phyloP scores from a whole-genome alignment of 129 eudicot species.

The Flaveria brownii region DNA sequence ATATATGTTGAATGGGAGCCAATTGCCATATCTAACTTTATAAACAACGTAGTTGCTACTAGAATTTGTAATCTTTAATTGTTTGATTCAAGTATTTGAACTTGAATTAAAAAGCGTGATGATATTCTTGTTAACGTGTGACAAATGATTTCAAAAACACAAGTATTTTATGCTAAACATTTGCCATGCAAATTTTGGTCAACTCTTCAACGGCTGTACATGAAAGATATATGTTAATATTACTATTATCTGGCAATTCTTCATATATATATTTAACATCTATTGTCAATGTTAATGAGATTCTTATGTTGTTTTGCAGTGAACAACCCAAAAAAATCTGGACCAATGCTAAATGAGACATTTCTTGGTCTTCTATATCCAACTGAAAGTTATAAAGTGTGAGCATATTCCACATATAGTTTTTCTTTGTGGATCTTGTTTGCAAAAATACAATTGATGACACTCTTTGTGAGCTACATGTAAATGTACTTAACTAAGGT shows the following conservation, averaged over 20 bases:
- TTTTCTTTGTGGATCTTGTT: neutral
- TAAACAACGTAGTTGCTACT: neutral
- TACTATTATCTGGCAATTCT: neutral
- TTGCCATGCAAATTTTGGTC: neutral
- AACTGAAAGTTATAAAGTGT: conserved; percentile 96
- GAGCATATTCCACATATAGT: conserved; percentile 35
- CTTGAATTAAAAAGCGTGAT: neutral
- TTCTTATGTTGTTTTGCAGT: conserved; percentile 50
- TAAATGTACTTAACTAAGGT: conserved; percentile 19
- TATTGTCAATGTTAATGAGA: conserved; percentile 10
- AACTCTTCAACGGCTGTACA: neutral
- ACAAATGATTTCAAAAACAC: neutral
- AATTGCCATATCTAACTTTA: neutral
- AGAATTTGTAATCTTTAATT: neutral
- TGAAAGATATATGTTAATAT: neutral
- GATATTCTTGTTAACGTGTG: neutral
- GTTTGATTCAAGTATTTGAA: conserved; percentile 3
- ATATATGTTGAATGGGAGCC: neutral
- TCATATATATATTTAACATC: neutral
- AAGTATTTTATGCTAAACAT: neutral
- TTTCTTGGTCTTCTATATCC: conserved; percentile 97
- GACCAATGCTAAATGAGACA: conserved; percentile 92
- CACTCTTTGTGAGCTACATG: conserved; percentile 18
- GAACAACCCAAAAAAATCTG: conserved; percentile 96
- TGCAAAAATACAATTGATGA: conserved; percentile 22